phyloP scores from a whole-genome alignment of 305 asterid genomes.

The Fraxinus angustifolia region DNA sequence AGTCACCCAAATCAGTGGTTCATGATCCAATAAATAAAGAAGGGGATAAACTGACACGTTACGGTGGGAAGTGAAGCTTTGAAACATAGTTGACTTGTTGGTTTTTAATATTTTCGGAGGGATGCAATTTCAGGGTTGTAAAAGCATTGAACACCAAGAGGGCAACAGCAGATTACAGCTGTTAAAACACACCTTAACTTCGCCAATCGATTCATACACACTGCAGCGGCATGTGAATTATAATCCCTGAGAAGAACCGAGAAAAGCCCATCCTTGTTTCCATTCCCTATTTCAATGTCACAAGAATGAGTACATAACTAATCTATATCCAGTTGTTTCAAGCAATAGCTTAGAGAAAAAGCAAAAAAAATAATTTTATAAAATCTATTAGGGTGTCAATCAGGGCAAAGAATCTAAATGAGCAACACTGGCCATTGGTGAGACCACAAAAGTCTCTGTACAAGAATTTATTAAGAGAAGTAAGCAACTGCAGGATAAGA shows the following conservation, averaged over 20 bases:
- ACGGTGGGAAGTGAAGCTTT: not conserved
- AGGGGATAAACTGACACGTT: not conserved
- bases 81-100: not conserved
- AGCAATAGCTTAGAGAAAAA: not conserved
- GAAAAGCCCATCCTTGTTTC: constrained; percentile 91
- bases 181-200: constrained; percentile 66
- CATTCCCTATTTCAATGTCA: constrained; percentile 67
- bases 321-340: not conserved
- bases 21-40: not conserved
- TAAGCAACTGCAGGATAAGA: not conserved
- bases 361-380: not conserved
- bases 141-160: constrained; percentile 2
- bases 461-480: not conserved
- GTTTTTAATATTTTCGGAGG: not conserved
- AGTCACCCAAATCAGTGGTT: not conserved
- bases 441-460: not conserved
- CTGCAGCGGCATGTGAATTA: constrained; percentile 80
- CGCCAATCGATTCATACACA: constrained; percentile 97
- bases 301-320: constrained; percentile 16
- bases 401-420: not conserved
- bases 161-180: constrained; percentile 2
- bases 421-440: not conserved
- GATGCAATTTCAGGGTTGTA: not conserved
- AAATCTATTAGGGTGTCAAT: not conserved
- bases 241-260: constrained; percentile 95